Conservation (phyloP, 306 rosid species). For the Boehmeria nivea region DNA sequence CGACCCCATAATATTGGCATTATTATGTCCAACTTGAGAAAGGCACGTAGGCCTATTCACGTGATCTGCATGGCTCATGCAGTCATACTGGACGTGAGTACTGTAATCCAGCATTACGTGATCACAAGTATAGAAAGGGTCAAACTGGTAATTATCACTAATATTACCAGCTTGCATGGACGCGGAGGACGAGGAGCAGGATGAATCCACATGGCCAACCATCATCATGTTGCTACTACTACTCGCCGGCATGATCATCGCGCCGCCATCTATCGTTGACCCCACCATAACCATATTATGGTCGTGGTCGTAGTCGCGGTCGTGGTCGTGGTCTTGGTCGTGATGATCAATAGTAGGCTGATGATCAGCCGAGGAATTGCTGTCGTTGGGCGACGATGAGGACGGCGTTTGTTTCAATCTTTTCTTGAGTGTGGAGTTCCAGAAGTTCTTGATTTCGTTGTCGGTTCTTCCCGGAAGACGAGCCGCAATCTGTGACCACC, state of each 20-base stretch:
- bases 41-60: conserved; percentile 30
- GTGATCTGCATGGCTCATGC: conserved; percentile 31
- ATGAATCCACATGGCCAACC: conserved; percentile 60
- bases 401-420: conserved; percentile 40
- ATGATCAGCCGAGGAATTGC: conserved; percentile 33
- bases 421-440: conserved; percentile 85
- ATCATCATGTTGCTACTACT: conserved; percentile 3
- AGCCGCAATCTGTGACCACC: conserved; percentile 98
- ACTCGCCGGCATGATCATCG: conserved; percentile 30
- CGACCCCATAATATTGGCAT: not conserved
- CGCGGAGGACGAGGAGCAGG: conserved; percentile 55
- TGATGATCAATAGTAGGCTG: conserved; percentile 19
- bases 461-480: conserved; percentile 95
- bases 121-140: conserved; percentile 28
- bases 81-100: conserved; percentile 22
- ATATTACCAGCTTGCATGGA: conserved; percentile 34
- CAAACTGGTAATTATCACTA: conserved; percentile 12
- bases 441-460: conserved; percentile 91
- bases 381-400: conserved; percentile 57
- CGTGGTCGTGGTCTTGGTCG: conserved; percentile 23
- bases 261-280: too few relatives aligned
- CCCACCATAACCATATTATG: too few relatives aligned
- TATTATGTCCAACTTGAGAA: conserved; percentile 36
- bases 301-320: conserved; percentile 3
- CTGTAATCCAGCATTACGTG: conserved; percentile 23